These are phyloP conservation scores for Solanum paucissectum DNA, from an alignment of 257 asterid genomes.

Conservation along the genomic window DNA sequence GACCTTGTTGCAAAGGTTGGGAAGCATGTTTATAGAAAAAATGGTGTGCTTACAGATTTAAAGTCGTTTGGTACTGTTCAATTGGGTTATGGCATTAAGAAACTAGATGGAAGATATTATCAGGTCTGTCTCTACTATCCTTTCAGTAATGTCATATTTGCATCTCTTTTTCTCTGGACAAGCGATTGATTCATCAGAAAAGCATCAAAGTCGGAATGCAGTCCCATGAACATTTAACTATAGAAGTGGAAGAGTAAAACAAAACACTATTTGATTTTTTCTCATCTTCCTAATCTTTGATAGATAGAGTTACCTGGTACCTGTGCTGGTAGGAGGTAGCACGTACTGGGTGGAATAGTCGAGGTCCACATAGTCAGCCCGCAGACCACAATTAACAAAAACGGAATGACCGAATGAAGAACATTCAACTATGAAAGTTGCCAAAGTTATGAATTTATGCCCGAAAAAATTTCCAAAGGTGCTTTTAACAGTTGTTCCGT, in stretches of 20 bases:
- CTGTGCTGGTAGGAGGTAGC: not conserved
- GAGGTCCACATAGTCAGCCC: rapidly evolving
- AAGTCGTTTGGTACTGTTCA: slow-evolving; percentile 47
- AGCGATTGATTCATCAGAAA: not conserved
- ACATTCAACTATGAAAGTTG: not conserved
- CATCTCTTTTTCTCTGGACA: not conserved
- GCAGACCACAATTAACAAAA: not conserved
- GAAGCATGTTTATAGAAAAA: slow-evolving; percentile 55
- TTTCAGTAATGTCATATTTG: not conserved
- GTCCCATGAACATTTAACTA: not conserved
- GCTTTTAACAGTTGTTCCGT: not conserved
- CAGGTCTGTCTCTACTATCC: slow-evolving; percentile 31
- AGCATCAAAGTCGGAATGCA: not conserved
- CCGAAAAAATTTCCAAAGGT: not conserved
- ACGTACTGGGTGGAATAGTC: not conserved
- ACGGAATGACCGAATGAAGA: not conserved
- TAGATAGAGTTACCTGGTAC: not conserved
- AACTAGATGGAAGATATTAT: slow-evolving; percentile 72
- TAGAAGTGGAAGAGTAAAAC: not conserved
- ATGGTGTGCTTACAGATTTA: slow-evolving; percentile 63
- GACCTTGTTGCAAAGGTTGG: slow-evolving; percentile 54
- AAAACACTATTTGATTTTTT: not conserved
- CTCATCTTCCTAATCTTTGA: not conserved
- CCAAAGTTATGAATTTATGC: not conserved
- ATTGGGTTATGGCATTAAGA: slow-evolving; percentile 83